These are phyloP conservation scores for Phytophthora boehmeriae DNA, from an alignment of 352 stramenopile species.

Conservation along the genomic window DNA sequence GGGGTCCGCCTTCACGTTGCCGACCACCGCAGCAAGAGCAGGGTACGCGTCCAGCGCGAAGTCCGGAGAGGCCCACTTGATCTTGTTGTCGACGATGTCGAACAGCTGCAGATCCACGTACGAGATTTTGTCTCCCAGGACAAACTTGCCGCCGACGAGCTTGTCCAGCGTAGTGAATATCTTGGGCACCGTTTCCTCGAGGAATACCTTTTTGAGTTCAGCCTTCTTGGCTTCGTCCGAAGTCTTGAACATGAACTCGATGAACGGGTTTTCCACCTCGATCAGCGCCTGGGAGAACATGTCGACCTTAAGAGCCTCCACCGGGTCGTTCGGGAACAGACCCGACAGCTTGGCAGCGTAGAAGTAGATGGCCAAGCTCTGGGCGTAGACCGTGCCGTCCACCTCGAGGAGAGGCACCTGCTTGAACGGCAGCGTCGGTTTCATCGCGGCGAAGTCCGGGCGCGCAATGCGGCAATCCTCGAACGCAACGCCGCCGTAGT, in stretches of 20 bases:
- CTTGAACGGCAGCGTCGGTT: slow-evolving; percentile 44
- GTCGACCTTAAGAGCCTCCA: slow-evolving; percentile 39
- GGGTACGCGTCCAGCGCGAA: slow-evolving; percentile 44
- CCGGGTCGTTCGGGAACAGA: too few relatives aligned
- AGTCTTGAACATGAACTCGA: slow-evolving; percentile 33
- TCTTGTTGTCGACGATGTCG: slow-evolving; percentile 44
- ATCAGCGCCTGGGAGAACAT: slow-evolving; percentile 30
- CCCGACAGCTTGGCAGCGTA: too few relatives aligned
- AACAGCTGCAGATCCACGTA: too few relatives aligned
- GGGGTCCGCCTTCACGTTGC: slow-evolving; percentile 41
- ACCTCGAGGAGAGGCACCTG: slow-evolving; percentile 47
- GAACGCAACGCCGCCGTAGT: slow-evolving; percentile 46
- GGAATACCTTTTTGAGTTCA: too few relatives aligned
- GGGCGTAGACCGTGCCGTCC: too few relatives aligned
- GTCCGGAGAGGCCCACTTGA: slow-evolving; percentile 30
- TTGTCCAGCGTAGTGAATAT: too few relatives aligned
- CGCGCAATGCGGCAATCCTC: slow-evolving; percentile 33
- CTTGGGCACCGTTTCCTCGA: too few relatives aligned
- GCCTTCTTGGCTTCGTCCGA: slow-evolving; percentile 50
- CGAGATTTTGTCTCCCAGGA: slow-evolving; percentile 44
- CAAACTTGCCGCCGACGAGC: too few relatives aligned
- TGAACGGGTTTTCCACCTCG: slow-evolving; percentile 17
- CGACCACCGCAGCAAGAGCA: slow-evolving; percentile 50
- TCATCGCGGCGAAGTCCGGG: slow-evolving; percentile 38
- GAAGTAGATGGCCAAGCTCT: too few relatives aligned